Percentiles rank a stretch among this genome's conserved stretches.
Conservation (phyloP, 1,284 basidiomycete genomes). For the Inonotus obliquus region DNA sequence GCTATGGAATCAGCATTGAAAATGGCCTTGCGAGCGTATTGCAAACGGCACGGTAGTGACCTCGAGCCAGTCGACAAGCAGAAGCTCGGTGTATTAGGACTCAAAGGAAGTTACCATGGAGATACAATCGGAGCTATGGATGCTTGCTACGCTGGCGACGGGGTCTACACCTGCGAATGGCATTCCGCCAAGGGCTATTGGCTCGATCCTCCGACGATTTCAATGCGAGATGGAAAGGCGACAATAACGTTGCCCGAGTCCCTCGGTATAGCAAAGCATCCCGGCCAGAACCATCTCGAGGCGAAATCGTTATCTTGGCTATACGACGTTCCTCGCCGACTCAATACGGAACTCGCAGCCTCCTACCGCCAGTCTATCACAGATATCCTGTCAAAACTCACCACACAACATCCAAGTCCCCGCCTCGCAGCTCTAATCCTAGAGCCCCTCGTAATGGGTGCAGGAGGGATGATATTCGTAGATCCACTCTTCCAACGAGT, state of each 20-base stretch:
- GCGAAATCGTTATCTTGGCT: constrained; percentile 52
- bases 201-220: constrained; percentile 85
- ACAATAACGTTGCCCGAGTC: constrained; percentile 57
- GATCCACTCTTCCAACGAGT: constrained; percentile 95
- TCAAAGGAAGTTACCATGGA: constrained; percentile 95
- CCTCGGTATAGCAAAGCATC: constrained; percentile 30
- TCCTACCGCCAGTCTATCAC: constrained; percentile 64
- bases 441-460: constrained; percentile 93
- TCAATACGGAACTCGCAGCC: constrained; percentile 56
- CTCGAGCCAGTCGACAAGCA: constrained; percentile 39
- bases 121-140: constrained; percentile 99
- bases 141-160: constrained; percentile 72
- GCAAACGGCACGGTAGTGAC: constrained; percentile 39
- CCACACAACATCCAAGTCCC: constrained; percentile 28
- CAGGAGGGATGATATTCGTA: constrained; percentile 96
- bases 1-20: constrained; percentile 96
- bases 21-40: constrained; percentile 85
- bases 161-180: constrained; percentile 96
- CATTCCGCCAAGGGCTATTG: constrained; percentile 90
- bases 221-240: constrained; percentile 58
- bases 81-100: constrained; percentile 76
- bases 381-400: constrained; percentile 40
- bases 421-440: constrained; percentile 75
- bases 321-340: constrained; percentile 70
- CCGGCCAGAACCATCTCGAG: constrained; percentile 26